A percentile compares a stretch with the other conserved stretches of the same genome.
Conservation (phyloP, 1,284 basidiomycete genomes). For the Porodaedalea pini region DNA sequence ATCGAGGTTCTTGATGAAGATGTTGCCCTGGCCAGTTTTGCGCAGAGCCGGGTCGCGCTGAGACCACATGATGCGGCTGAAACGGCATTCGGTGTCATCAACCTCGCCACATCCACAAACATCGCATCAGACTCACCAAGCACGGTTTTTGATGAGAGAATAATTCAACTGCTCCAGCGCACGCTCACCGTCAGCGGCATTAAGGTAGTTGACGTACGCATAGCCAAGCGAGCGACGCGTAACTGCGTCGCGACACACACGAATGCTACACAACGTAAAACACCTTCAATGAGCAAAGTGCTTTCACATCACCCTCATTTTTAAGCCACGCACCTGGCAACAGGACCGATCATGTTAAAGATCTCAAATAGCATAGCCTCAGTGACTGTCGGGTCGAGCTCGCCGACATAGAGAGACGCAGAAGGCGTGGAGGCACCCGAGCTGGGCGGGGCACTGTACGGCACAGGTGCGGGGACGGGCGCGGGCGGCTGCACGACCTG, state of each 20-base stretch:
- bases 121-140: constrained; percentile 61
- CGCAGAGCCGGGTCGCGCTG: constrained; percentile 99
- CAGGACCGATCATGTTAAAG: constrained; percentile 99
- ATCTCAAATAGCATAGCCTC: constrained; percentile 99
- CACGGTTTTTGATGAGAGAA: constrained; percentile 96
- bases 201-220: constrained; percentile 99
- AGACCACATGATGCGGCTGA: constrained; percentile 99
- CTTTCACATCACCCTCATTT: constrained; percentile 7
- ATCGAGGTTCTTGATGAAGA: constrained; percentile 99
- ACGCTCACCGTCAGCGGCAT: constrained; percentile 94
- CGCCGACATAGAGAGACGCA: constrained; percentile 97
- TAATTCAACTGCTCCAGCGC: constrained; percentile 99
- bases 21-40: constrained; percentile 99
- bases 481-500: constrained; percentile 26
- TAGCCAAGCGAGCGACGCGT: constrained; percentile 99
- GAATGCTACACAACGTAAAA: constrained; percentile 62
- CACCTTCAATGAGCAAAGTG: constrained; percentile 9
- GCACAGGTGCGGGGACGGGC: constrained; percentile 41
- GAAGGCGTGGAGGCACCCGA: constrained; percentile 67
- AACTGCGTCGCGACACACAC: constrained; percentile 99
- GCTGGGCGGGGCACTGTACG: constrained; percentile 55
- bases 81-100: constrained; percentile 22
- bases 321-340: constrained; percentile 70
- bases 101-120: constrained; percentile 12
- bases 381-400: constrained; percentile 96